Evolutionary conservation across 2,329 filamentous ascomycete genomes (phyloP).

Genomic region (Paraphoma chrysanthemicola): DNA sequence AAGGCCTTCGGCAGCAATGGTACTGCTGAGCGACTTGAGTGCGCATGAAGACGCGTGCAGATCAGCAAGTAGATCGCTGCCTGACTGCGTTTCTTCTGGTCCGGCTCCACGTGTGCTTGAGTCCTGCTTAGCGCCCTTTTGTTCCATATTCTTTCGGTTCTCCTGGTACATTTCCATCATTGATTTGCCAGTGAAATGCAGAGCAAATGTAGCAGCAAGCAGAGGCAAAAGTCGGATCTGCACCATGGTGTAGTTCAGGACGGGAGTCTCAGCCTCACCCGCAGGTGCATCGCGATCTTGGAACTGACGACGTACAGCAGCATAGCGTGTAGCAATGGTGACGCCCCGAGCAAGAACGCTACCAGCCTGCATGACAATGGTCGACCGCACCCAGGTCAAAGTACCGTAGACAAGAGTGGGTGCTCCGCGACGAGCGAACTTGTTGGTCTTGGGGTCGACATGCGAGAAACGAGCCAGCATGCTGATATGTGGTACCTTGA

Average conservation of each 20-base stretch:
- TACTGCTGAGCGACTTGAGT: conserved; percentile 75
- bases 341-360: conserved; percentile 76
- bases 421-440: conserved; percentile 71
- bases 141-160: conserved; percentile 72
- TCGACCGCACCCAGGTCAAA: conserved; percentile 76
- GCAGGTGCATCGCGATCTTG: conserved; percentile 73
- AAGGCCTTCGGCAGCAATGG: conserved; percentile 75
- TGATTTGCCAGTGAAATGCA: conserved; percentile 78
- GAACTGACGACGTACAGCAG: conserved; percentile 77
- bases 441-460: conserved; percentile 71
- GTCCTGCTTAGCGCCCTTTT: conserved; percentile 46
- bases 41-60: conserved; percentile 79
- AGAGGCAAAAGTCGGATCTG: conserved; percentile 76
- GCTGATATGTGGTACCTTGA: conserved; percentile 76
- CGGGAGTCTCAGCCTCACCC: conserved; percentile 71
- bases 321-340: conserved; percentile 78
- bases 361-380: conserved; percentile 76
- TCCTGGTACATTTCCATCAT: conserved; percentile 79
- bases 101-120: conserved; percentile 62
- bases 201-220: conserved; percentile 76
- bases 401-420: conserved; percentile 77
- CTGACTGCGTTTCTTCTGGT: conserved; percentile 71
- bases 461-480: conserved; percentile 76
- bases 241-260: conserved; percentile 83
- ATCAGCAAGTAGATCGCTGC: conserved; percentile 73